Percentiles rank a stretch among this genome's conserved stretches.
phyloP scores from a whole-genome alignment of 176 grass and related monocot species.

The Elaeis guineensis region DNA sequence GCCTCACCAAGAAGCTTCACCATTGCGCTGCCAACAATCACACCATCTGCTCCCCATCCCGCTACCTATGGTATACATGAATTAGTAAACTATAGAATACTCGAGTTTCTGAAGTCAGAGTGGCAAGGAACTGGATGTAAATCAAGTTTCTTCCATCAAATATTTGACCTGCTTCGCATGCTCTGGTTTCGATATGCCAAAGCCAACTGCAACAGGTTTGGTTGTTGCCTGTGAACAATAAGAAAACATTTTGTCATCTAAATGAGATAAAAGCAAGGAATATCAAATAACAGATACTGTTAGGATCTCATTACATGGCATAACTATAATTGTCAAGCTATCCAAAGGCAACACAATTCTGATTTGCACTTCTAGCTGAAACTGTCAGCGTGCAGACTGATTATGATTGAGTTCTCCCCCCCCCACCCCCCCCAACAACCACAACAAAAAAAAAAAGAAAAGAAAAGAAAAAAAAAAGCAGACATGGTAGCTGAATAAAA shows the following conservation, averaged over 20 bases:
- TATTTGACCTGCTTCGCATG: slow-evolving; percentile 78
- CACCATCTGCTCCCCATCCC: slow-evolving; percentile 87
- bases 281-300: no score
- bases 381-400: no score
- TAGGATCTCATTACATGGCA: no score
- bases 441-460: no score
- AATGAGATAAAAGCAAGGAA: no score
- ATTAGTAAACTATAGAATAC: neutral
- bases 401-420: no score
- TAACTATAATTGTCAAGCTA: no score
- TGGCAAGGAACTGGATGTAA: neutral
- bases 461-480: no score
- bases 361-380: no score
- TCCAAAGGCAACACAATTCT: no score
- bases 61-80: slow-evolving; percentile 39
- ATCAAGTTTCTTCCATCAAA: neutral
- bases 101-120: neutral
- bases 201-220: slow-evolving; percentile 92
- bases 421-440: no score
- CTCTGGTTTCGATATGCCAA: slow-evolving; percentile 88
- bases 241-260: neutral
- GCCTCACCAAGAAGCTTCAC: slow-evolving; percentile 66
- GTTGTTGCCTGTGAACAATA: slow-evolving; percentile 50
- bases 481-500: no score
- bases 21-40: slow-evolving; percentile 87